These are phyloP conservation scores for Neurospora sp. DNA, from an alignment of 495 filamentous ascomycete genomes.

Conservation along the genomic window DNA sequence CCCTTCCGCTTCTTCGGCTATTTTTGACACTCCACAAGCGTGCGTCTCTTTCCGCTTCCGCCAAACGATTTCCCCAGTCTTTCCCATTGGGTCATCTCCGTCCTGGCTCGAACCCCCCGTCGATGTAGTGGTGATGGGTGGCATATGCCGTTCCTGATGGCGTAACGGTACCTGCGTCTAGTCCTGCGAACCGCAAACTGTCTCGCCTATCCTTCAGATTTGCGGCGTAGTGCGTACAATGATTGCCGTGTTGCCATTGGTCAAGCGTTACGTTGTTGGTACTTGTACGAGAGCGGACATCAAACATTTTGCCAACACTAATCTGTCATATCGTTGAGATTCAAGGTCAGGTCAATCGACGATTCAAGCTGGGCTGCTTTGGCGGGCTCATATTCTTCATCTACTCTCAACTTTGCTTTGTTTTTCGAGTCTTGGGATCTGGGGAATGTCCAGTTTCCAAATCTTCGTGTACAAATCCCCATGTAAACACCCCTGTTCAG, in stretches of 20 bases:
- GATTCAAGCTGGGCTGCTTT: background rate
- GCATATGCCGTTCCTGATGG: background rate
- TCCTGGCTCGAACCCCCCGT: background rate
- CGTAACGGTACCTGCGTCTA: background rate
- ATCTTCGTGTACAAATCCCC: background rate
- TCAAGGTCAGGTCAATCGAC: background rate
- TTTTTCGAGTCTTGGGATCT: background rate
- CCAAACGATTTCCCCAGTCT: background rate
- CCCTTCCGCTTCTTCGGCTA: slow-evolving; percentile 1
- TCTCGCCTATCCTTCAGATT: background rate
- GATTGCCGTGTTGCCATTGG: background rate
- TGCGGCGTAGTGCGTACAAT: background rate
- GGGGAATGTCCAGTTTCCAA: background rate
- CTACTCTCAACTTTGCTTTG: background rate
- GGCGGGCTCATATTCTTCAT: background rate
- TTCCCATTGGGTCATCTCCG: background rate
- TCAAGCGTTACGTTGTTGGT: background rate
- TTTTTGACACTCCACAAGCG: slow-evolving; percentile 8
- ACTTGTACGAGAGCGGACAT: background rate
- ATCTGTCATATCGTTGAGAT: background rate
- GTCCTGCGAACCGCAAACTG: background rate
- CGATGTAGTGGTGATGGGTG: background rate
- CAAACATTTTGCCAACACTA: background rate
- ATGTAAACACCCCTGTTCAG: slow-evolving; percentile 1
- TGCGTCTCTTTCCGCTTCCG: slow-evolving; percentile 16